Percentiles rank a stretch among this genome's conserved stretches.
Conservation (phyloP, 192 early-diverging fungal genomes). For the Backusella mclennaniae region DNA sequence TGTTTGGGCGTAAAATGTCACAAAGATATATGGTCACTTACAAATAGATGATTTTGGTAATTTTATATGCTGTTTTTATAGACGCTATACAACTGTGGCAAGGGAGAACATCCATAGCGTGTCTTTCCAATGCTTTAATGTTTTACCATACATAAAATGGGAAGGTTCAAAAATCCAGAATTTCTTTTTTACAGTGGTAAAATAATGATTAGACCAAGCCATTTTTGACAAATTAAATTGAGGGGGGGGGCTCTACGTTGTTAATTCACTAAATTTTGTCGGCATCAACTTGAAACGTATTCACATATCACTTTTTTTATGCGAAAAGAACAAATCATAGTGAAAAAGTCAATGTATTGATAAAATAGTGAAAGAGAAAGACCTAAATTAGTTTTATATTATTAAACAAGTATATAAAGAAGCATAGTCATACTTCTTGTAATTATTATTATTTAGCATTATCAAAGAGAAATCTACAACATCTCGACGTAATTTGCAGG, state of each 20-base stretch:
- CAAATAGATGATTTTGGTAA: background rate
- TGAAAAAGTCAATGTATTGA: background rate
- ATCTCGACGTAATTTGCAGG: background rate
- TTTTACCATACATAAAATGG: background rate
- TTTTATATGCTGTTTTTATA: slow-evolving; percentile 1
- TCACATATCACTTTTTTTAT: too few relatives aligned
- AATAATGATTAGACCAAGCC: too few relatives aligned
- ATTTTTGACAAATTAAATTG: too few relatives aligned
- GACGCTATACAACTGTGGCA: background rate
- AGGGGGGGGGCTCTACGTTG: too few relatives aligned
- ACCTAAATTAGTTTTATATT: background rate
- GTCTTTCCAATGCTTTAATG: background rate
- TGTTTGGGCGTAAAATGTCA: background rate
- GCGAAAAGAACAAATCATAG: too few relatives aligned
- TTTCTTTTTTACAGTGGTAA: too few relatives aligned
- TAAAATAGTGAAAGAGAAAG: background rate
- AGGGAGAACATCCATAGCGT: background rate
- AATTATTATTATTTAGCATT: background rate
- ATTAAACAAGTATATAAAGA: background rate
- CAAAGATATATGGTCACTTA: background rate
- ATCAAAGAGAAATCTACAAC: background rate
- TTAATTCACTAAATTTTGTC: too few relatives aligned
- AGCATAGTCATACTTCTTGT: background rate
- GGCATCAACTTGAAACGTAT: too few relatives aligned
- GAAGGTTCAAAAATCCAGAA: too few relatives aligned